Evolutionary conservation across 176 grass and related monocot species (phyloP), one percentile per base, ranked within the genome.

Genomic region (Aegilops speltoides): DNA sequence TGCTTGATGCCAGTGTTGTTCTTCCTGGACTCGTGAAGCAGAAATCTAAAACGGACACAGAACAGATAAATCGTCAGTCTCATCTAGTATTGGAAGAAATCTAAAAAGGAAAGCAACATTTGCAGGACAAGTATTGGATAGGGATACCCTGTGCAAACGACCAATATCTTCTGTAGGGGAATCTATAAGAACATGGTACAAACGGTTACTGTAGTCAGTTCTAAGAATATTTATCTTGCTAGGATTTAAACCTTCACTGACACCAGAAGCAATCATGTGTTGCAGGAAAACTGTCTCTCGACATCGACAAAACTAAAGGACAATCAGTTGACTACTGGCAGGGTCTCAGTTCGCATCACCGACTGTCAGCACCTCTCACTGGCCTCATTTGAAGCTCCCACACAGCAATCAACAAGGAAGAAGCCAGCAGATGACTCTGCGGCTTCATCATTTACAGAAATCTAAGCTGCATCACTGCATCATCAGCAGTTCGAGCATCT

Each of bases 11-110:
- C 65, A 90, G 66, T 71, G 83, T 84, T 70, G 83, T 84, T 83
- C 85, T 91, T 89, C 33, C 83, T 86, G 91, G 86, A 92, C 79
- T 92, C 93, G 91, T 94, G 83, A 92, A 98, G 87, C 79, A 86
- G 59, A 94, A 89, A 64, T 64, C 66, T 92, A 76, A 41, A 75
- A 67, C 91, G 88, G 52, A 77, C 10, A 68, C 22, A 84, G 36
- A 92, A 78, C 23, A 23, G 1, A 59, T 28, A 79, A 19, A 56
- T 22, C 15, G 34, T 80, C 36, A 90, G 75, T 37, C 56, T 74
- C 52, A 6, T 43, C 6, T 32, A 22, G 25, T 8, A 20, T 6
- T 20, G 8, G 17, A 86, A 77, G n/a, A 82, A 28, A 6, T 43
- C 8, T 11, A 40, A 37, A 77, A 79, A 73, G 29, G 32, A 63